Conservation (phyloP, 2,329 filamentous ascomycete species). For the Remersonia thermophila region DNA sequence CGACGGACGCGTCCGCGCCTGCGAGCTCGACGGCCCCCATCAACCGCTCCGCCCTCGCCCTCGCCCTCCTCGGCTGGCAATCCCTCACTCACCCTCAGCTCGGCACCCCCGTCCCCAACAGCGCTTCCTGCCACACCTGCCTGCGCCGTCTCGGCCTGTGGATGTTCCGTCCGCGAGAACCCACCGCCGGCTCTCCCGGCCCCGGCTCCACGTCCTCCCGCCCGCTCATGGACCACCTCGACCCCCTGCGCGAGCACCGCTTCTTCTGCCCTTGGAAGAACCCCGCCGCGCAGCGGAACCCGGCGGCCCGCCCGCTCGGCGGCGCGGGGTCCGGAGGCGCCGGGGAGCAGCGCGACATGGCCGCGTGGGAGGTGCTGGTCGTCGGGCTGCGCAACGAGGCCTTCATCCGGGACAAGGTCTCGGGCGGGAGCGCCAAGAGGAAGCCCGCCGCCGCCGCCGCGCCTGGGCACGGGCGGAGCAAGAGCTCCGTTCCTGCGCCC, state of each 20-base stretch:
- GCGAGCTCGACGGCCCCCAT: too few species aligned
- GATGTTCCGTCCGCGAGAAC: constrained; percentile 79
- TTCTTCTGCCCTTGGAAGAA: constrained; percentile 79
- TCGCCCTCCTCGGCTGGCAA: constrained; percentile 68
- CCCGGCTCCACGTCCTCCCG: constrained; percentile 34
- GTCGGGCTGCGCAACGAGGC: constrained; percentile 47
- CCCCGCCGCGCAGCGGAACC: constrained; percentile 44
- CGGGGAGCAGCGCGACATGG: constrained; percentile 23
- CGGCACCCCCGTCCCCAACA: constrained; percentile 49
- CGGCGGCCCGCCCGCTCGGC: too few species aligned
- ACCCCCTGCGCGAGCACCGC: constrained; percentile 60
- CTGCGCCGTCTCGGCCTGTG: constrained; percentile 81
- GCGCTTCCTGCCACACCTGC: constrained; percentile 73
- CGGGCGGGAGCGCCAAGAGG: constrained; percentile 8
- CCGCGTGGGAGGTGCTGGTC: constrained; percentile 44
- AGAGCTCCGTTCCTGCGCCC: constrained; percentile 13
- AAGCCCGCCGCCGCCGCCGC: not conserved
- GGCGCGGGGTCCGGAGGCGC: too few species aligned
- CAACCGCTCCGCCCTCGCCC: constrained; percentile 50
- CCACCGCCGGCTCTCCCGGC: constrained; percentile 40
- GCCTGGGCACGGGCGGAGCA: constrained; percentile 21
- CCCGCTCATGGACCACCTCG: constrained; percentile 54
- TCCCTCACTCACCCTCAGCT: constrained; percentile 38
- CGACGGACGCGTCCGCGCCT: too few species aligned
- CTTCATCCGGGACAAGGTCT: constrained; percentile 31